These are phyloP conservation scores for Paecilomyces fulvus DNA, from an alignment of 2,329 filamentous ascomycete species.

Conservation along the genomic window DNA sequence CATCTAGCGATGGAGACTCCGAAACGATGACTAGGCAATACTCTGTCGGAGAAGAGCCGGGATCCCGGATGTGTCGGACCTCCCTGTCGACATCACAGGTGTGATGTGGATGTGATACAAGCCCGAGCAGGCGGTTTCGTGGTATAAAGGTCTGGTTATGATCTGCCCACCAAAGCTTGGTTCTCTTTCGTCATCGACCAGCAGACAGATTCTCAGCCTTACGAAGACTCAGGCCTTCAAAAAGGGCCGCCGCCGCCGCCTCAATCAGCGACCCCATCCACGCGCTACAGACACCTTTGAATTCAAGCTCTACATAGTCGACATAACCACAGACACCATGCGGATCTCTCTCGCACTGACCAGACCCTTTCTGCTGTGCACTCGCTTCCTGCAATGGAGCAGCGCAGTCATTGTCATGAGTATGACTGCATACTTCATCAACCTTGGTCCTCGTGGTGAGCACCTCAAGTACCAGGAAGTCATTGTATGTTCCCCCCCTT, in stretches of 20 bases:
- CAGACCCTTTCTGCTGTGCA: slow-evolving; percentile 23
- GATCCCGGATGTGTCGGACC: slow-evolving; percentile 3
- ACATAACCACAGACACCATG: slow-evolving; percentile 4
- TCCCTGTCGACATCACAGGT: neutral
- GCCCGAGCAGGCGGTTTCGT: neutral
- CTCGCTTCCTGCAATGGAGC: slow-evolving; percentile 27
- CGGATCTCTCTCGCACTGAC: slow-evolving; percentile 16
- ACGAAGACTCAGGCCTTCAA: neutral
- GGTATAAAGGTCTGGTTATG: neutral
- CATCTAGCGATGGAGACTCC: neutral
- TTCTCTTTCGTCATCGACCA: neutral
- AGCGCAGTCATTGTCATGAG: slow-evolving; percentile 35
- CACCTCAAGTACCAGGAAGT: slow-evolving; percentile 32
- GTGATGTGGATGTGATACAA: neutral
- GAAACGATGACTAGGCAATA: neutral
- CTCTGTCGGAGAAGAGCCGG: slow-evolving; percentile 6
- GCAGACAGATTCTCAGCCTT: neutral
- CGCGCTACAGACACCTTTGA: neutral
- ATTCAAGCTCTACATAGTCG: neutral
- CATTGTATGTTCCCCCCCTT: slow-evolving; percentile 24
- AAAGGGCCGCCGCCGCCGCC: neutral
- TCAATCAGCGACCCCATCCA: neutral
- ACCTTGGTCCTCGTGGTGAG: slow-evolving; percentile 20
- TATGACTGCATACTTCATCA: slow-evolving; percentile 32
- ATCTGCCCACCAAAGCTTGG: neutral